These are phyloP conservation scores for Bidens hawaiensis DNA, from an alignment of 140 eudicot species.

Conservation along the genomic window DNA sequence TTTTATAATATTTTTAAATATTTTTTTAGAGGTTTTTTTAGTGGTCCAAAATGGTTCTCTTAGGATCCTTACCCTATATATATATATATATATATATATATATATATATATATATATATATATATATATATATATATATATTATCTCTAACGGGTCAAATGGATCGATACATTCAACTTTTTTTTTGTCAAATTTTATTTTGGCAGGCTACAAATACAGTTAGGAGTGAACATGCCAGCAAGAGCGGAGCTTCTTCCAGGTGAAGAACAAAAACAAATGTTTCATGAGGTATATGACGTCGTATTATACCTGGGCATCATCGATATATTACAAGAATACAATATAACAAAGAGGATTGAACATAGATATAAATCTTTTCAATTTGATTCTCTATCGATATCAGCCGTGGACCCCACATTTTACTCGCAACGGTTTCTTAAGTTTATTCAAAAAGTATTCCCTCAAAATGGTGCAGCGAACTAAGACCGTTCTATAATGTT, in stretches of 20 bases:
- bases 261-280: conserved; percentile 41
- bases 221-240: conserved; percentile 97
- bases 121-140: no score
- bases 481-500: conserved; percentile 5
- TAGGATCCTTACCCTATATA: no score
- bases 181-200: neutral
- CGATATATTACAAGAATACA: conserved; percentile 90
- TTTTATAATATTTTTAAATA: no score
- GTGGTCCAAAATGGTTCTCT: no score
- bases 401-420: conserved; percentile 80
- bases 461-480: conserved; percentile 30
- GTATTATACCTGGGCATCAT: conserved; percentile 85
- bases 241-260: conserved; percentile 80
- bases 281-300: conserved; percentile 78
- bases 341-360: conserved; percentile 77
- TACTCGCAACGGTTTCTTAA: conserved; percentile 74
- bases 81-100: no score
- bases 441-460: conserved; percentile 74
- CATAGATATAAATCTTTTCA: conserved; percentile 84
- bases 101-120: no score
- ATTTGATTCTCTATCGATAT: conserved; percentile 72
- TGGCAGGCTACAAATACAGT: conserved; percentile 82
- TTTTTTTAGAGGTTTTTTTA: no score
- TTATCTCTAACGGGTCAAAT: neutral
- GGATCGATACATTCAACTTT: neutral